phyloP scores from a whole-genome alignment of 371 early-diverging fungal genomes.

The Mitosporidium daphniae region DNA sequence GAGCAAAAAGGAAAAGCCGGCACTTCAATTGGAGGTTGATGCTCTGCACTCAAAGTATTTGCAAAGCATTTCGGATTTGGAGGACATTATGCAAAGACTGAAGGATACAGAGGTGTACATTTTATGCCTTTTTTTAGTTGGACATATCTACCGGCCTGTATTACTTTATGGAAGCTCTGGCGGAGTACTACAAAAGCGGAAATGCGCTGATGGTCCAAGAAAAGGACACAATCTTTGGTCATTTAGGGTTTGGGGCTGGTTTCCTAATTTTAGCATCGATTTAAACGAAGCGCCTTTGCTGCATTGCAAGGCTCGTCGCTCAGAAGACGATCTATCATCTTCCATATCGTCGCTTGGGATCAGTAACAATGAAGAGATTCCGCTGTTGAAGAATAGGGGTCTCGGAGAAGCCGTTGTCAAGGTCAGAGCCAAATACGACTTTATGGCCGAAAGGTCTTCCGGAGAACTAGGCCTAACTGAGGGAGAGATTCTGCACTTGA shows the following conservation, averaged over 20 bases:
- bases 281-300: background rate
- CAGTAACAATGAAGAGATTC: background rate
- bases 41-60: slow-evolving; percentile 55
- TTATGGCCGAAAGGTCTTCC: slow-evolving; percentile 18
- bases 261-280: too few relatives aligned
- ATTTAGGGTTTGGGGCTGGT: background rate
- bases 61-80: slow-evolving; percentile 16
- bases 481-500: slow-evolving; percentile 21
- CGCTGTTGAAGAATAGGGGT: background rate
- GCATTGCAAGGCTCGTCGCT: background rate
- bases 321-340: background rate
- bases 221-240: slow-evolving; percentile 9
- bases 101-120: slow-evolving; percentile 7
- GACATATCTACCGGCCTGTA: background rate
- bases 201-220: slow-evolving; percentile 7
- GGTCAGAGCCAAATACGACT: slow-evolving; percentile 12
- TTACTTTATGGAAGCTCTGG: slow-evolving; percentile 1
- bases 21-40: slow-evolving; percentile 49
- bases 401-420: background rate
- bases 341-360: background rate
- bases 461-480: slow-evolving; percentile 20
- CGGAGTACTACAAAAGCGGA: background rate
- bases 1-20: slow-evolving; percentile 46
- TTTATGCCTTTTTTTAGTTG: background rate
- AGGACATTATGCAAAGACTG: slow-evolving; percentile 9